Evolutionary conservation across 2,329 filamentous ascomycete species (phyloP).

Genomic region (Beauveria rudraprayagi): DNA sequence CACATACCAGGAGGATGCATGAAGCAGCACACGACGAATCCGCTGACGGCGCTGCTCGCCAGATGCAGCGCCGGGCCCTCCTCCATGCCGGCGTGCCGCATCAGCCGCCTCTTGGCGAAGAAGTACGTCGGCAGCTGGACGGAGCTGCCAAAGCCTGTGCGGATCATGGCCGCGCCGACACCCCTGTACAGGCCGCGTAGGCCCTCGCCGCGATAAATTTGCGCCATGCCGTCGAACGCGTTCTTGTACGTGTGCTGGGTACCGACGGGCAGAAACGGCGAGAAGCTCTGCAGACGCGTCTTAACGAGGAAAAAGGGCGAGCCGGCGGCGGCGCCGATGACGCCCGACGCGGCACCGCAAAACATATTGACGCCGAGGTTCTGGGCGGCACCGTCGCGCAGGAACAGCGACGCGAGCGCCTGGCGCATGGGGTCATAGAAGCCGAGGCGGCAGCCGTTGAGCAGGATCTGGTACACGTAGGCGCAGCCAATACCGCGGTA

Average conservation of each 20-base stretch:
- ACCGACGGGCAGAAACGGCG: slow-evolving; percentile 84
- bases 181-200: slow-evolving; percentile 78
- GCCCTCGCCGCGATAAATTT: slow-evolving; percentile 74
- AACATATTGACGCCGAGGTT: slow-evolving; percentile 89
- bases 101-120: slow-evolving; percentile 82
- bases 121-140: slow-evolving; percentile 98
- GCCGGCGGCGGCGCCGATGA: slow-evolving; percentile 85
- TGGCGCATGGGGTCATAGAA: slow-evolving; percentile 95
- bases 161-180: slow-evolving; percentile 86
- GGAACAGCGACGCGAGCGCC: slow-evolving; percentile 58
- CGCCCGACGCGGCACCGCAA: slow-evolving; percentile 78
- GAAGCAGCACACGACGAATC: slow-evolving; percentile 92
- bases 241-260: slow-evolving; percentile 94
- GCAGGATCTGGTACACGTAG: slow-evolving; percentile 91
- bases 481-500: slow-evolving; percentile 86
- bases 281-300: slow-evolving; percentile 89
- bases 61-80: slow-evolving; percentile 87
- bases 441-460: slow-evolving; percentile 92
- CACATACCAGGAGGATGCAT: slow-evolving; percentile 87
- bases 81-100: slow-evolving; percentile 77
- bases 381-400: slow-evolving; percentile 67
- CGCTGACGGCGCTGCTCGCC: slow-evolving; percentile 78
- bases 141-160: slow-evolving; percentile 90
- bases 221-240: slow-evolving; percentile 70
- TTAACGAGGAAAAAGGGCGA: slow-evolving; percentile 98